These are phyloP conservation scores for Penicillium coprophilum DNA, from an alignment of 495 filamentous ascomycete genomes.

Conservation along the genomic window DNA sequence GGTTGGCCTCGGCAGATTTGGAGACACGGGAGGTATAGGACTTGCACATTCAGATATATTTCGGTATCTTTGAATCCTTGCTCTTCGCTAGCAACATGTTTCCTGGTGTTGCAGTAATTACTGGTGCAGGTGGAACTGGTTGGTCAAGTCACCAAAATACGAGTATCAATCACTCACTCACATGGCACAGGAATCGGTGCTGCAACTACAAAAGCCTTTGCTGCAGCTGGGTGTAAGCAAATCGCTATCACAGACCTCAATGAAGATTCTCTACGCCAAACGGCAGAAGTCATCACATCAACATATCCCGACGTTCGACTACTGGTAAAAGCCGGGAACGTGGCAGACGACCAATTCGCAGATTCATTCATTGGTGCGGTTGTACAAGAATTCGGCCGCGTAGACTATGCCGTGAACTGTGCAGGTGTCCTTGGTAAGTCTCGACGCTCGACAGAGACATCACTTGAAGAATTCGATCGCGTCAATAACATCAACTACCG, in stretches of 20 bases:
- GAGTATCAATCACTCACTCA: background rate
- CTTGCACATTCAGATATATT: background rate
- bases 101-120: slow-evolving; percentile 34
- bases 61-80: background rate
- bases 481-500: slow-evolving; percentile 55
- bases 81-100: slow-evolving; percentile 14
- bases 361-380: slow-evolving; percentile 36
- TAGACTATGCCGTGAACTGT: slow-evolving; percentile 55
- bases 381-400: slow-evolving; percentile 36
- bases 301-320: slow-evolving; percentile 32
- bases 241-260: slow-evolving; percentile 55
- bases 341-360: slow-evolving; percentile 45
- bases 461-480: slow-evolving; percentile 43
- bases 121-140: slow-evolving; percentile 36
- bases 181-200: slow-evolving; percentile 51
- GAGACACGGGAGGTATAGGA: background rate
- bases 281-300: slow-evolving; percentile 29
- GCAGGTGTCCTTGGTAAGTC: slow-evolving; percentile 47
- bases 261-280: slow-evolving; percentile 35
- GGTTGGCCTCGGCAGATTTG: background rate
- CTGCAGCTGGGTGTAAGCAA: slow-evolving; percentile 44
- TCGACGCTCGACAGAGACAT: slow-evolving; percentile 37
- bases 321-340: slow-evolving; percentile 36
- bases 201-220: slow-evolving; percentile 51
- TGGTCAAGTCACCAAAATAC: background rate